Percentiles rank a stretch among this genome's conserved stretches.
Evolutionary conservation across 352 stramenopile genomes (phyloP).

Genomic region (Phytopythium vexans): DNA sequence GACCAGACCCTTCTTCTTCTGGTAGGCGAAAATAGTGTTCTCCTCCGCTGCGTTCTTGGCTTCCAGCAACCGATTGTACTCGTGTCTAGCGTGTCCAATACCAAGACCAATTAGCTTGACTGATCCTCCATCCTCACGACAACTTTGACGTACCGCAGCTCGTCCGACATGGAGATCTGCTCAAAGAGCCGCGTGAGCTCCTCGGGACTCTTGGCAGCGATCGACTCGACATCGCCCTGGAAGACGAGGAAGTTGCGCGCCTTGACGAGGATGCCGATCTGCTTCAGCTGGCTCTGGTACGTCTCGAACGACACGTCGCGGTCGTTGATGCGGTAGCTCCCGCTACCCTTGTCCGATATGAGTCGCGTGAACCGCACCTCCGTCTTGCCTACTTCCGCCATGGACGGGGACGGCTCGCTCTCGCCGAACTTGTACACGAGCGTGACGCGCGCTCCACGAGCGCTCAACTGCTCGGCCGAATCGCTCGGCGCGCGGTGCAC

Average conservation of each 20-base stretch:
- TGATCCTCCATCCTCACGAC: background rate
- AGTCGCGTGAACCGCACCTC: constrained; percentile 92
- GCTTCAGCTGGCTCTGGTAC: constrained; percentile 93
- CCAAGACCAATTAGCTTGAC: background rate
- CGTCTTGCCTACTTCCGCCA: constrained; percentile 10
- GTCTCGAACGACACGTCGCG: constrained; percentile 85
- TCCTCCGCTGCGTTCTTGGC: constrained; percentile 94
- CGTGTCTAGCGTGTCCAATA: constrained; percentile 17
- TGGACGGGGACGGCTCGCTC: constrained; percentile 51
- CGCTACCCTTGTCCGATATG: constrained; percentile 90
- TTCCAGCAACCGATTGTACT: constrained; percentile 83
- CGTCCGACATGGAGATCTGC: constrained; percentile 92
- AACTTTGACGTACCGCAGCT: constrained; percentile 48
- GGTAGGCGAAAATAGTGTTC: constrained; percentile 93
- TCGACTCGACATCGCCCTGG: constrained; percentile 98
- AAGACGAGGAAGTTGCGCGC: constrained; percentile 99
- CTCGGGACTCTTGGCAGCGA: constrained; percentile 94
- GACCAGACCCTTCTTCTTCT: constrained; percentile 95
- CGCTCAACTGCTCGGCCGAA: constrained; percentile 19
- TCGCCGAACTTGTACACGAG: constrained; percentile 91
- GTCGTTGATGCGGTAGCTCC: constrained; percentile 79
- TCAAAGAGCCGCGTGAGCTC: constrained; percentile 98
- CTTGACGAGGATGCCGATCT: constrained; percentile 98
- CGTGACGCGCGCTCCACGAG: constrained; percentile 85
- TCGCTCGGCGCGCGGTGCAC: constrained; percentile 86